Evolutionary conservation across 2,329 filamentous ascomycete genomes (phyloP).

Genomic region (Sclerotinia subarctica): DNA sequence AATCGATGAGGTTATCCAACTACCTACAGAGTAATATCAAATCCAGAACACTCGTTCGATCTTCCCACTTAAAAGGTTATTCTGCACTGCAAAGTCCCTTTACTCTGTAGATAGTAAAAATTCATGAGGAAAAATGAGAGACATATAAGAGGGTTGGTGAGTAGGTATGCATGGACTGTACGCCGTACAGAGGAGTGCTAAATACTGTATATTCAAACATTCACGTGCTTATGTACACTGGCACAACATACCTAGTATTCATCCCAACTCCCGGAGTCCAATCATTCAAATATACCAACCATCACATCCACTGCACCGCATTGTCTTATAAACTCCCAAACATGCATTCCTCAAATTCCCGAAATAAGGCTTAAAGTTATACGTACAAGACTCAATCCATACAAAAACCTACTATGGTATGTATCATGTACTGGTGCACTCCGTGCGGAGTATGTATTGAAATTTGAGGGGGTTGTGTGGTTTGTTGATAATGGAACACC

Average conservation of each 20-base stretch:
- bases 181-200: too few relatives aligned
- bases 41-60: background rate
- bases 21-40: background rate
- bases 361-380: background rate
- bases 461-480: too few relatives aligned
- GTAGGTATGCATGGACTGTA: background rate
- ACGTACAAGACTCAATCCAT: background rate
- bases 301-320: background rate
- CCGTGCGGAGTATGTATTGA: too few relatives aligned
- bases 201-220: too few relatives aligned
- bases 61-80: background rate
- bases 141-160: too few relatives aligned
- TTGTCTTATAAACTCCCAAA: too few relatives aligned
- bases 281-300: background rate
- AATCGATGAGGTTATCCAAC: too few relatives aligned
- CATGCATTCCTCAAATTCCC: background rate
- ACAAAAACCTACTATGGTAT: too few relatives aligned
- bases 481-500: too few relatives aligned
- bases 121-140: background rate
- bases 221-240: too few relatives aligned
- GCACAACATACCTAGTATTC: too few relatives aligned
- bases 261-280: background rate
- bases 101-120: background rate
- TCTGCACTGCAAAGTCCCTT: rapidly evolving
- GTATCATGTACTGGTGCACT: too few relatives aligned